These are phyloP conservation scores for Orbilia javanica DNA, from an alignment of 2,329 filamentous ascomycete genomes.

Conservation along the genomic window DNA sequence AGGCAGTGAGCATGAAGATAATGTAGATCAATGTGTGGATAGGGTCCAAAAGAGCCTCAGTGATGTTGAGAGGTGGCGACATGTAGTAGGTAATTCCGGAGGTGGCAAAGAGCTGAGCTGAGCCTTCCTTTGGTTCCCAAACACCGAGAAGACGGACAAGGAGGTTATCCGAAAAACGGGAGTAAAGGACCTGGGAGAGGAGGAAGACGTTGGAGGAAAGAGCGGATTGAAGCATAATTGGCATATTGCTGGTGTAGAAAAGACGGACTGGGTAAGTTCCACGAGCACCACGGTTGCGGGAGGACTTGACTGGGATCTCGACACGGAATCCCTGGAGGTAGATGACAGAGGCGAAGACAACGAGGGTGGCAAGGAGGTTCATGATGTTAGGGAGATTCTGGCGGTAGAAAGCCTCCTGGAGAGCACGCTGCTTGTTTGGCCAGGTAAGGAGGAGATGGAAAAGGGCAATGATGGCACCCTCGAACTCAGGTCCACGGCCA, in stretches of 20 bases:
- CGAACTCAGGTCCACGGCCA: conserved; percentile 97
- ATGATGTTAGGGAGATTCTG: conserved; percentile 99
- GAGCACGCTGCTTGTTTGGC: conserved; percentile 98
- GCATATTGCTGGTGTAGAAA: conserved; percentile 99
- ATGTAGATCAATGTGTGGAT: conserved; percentile 97
- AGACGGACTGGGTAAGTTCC: conserved; percentile 93
- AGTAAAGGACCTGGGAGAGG: conserved; percentile 99
- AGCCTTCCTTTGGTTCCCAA: conserved; percentile 97
- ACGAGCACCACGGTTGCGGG: conserved; percentile 97
- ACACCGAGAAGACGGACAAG: conserved; percentile 96
- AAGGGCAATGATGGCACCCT: conserved; percentile 96
- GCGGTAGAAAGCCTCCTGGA: conserved; percentile 98
- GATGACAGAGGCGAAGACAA: conserved; percentile 97
- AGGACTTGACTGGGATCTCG: conserved; percentile 99
- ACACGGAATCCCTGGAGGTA: conserved; percentile 99
- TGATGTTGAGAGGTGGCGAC: conserved; percentile 97
- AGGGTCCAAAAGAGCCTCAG: conserved; percentile 94
- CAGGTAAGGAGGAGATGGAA: conserved; percentile 98
- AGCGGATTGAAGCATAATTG: conserved; percentile 99
- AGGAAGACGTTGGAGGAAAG: conserved; percentile 99
- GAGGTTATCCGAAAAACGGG: conserved; percentile 98
- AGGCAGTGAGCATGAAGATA: conserved; percentile 96
- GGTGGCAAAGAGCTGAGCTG: conserved; percentile 91
- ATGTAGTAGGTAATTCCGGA: conserved; percentile 99
- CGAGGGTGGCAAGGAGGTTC: conserved; percentile 93